Conservation (phyloP, 148 eudicot species). For the Rhododendron mucronatum region DNA sequence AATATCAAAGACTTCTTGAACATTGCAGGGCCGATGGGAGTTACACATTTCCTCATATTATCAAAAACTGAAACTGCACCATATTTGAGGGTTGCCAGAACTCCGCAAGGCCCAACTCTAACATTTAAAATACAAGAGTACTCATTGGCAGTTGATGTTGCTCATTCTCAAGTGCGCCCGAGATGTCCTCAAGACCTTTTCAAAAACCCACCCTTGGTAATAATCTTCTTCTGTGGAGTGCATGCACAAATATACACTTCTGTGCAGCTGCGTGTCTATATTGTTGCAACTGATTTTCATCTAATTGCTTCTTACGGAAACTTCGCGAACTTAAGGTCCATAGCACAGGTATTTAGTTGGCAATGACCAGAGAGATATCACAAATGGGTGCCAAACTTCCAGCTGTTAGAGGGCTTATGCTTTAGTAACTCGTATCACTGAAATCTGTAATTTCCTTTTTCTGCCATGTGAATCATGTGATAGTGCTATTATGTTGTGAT, state of each 20-base stretch:
- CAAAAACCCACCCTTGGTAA: conserved; percentile 77
- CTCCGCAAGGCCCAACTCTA: conserved; percentile 93
- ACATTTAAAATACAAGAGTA: conserved; percentile 76
- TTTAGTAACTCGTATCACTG: not conserved
- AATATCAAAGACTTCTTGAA: conserved; percentile 80
- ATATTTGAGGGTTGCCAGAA: conserved; percentile 74
- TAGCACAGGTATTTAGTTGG: not conserved
- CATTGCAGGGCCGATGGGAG: conserved; percentile 95
- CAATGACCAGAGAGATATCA: not conserved
- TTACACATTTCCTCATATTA: conserved; percentile 84
- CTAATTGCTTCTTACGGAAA: not conserved
- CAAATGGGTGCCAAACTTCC: not conserved
- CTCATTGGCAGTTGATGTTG: conserved; percentile 77
- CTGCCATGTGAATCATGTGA: not conserved
- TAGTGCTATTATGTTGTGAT: not conserved
- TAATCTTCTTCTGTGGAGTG: not conserved
- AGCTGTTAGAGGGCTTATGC: not conserved
- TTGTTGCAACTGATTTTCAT: not conserved
- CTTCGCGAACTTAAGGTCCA: not conserved
- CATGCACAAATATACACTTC: not conserved
- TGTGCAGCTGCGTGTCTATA: not conserved
- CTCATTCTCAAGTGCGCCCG: conserved; percentile 72
- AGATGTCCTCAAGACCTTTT: conserved; percentile 85
- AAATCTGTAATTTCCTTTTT: not conserved
- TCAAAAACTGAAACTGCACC: conserved; percentile 70